Evolutionary conservation across 202 grass and related monocot genomes (phyloP), one percentile per base, ranked within the genome.

Genomic region (Musa balbisiana): DNA sequence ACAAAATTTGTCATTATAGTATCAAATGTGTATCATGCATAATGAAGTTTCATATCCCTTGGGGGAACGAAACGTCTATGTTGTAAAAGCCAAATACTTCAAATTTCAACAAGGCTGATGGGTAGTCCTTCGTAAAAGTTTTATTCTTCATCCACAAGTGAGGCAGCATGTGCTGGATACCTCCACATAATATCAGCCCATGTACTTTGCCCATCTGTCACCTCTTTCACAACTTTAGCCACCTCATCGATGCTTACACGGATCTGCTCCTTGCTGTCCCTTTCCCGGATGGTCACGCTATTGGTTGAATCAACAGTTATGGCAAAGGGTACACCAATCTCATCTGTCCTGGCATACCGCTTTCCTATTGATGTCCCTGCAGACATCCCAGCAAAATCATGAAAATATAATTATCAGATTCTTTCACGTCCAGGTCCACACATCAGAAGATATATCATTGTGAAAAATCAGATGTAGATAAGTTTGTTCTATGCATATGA

Each of bases 341-440:
- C 92, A 1, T 96, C 92, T 15, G 88, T 96, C 62, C 92, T 87
- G 3, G 92, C 92, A 1, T 96, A 91, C 54, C 92, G 74, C 68
- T 85, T 91, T 24, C 86, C 92, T 54, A 96, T 91, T 33, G 92
- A 96, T 69, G 88, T 91, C 24, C 82, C 92, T 91, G 83, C 67
- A 77, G 86, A 64, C 71, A 75, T 51, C 81, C 82, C 0, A 90
- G 25, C 8, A 10, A 79, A 81, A 84, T 52, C 69, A 74, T 71
- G 67, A 23, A 10, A 10, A 51, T 53, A 23, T 11, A 68, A 62
- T 20, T 66, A 62, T 8, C 27, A 20, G 53, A 9, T 1, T 19
- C 49, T 11, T 50, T 55, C 59, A 16, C 1, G 14, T 3, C 73
- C 11, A 13, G 3, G 16, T 43, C 21, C 3, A 21, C 10, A 4